A percentile compares a stretch with the other conserved stretches of the same genome.
Evolutionary conservation across 805 yeast genomes (phyloP).

Genomic region (Lipomyces mesembrius): DNA sequence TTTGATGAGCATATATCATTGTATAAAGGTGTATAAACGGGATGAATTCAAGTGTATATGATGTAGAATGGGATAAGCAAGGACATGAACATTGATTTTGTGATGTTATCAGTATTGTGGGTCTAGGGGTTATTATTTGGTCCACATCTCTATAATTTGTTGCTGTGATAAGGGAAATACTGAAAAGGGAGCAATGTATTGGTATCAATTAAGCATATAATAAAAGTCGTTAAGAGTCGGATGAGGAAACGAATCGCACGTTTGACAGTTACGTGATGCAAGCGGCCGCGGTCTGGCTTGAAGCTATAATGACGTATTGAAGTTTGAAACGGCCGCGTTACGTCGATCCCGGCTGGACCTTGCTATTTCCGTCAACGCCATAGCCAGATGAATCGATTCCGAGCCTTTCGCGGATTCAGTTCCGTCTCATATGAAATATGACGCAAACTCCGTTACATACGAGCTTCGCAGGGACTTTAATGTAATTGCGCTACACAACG

Average conservation of each 20-base stretch:
- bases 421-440: not conserved
- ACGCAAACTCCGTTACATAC: too few relatives aligned
- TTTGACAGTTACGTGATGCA: too few relatives aligned
- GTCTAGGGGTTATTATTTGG: not conserved
- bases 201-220: not conserved
- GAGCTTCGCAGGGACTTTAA: too few relatives aligned
- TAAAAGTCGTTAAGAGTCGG: too few relatives aligned
- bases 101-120: not conserved
- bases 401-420: not conserved
- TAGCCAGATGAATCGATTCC: too few relatives aligned
- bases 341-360: too few relatives aligned
- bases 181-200: not conserved
- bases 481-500: too few relatives aligned
- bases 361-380: too few relatives aligned
- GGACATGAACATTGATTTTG: not conserved
- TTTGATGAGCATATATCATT: conserved; percentile 1
- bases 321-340: too few relatives aligned
- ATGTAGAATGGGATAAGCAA: not conserved
- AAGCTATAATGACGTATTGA: too few relatives aligned
- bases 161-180: not conserved
- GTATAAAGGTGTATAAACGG: not conserved
- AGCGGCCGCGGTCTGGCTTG: too few relatives aligned
- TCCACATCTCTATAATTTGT: not conserved
- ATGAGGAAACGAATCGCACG: too few relatives aligned
- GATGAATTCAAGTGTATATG: not conserved